Evolutionary conservation across 176 grass and related monocot genomes (phyloP), one percentile per base, ranked within the genome.

Genomic region (Otatea glauca): DNA sequence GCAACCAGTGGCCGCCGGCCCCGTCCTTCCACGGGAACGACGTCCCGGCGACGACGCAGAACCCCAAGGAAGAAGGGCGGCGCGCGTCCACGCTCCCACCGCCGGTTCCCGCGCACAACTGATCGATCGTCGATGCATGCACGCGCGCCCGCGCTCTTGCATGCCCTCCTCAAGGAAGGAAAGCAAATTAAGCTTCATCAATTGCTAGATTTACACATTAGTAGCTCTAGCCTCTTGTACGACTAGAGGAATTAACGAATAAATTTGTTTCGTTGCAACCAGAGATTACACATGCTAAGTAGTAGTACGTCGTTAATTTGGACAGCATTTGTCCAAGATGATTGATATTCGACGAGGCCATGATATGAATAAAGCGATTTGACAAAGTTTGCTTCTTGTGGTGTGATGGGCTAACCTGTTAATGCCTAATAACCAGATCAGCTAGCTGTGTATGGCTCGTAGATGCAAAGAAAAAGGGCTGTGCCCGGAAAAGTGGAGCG

Each of bases 21-120:
- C 16, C 66, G 0, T 79, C 77, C 16, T 54, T 85, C 72, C 65
- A 90, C 72, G 27, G 44, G 4, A 29, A 15, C 11, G 74, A 35
- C 65, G 25, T 38, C 27, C 54, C 75, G 1, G 6, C 65, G 65
- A 25, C 65, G 39, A 41, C 61, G 47, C 15, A 43, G 35, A 34
- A 15, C 16, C 10, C 25, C 20, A 17, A 47, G 38, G 69, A 74
- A 44, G 80, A 83, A 49, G n/a, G 23, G n/a, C 12, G n/a, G n/a
- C 60, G 44, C 25, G 17, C 25, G 13, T 79, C 60, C 47, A 65
- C 16, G 45, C 61, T 65, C 17, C 42, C 77, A 3, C 60, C 77
- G 9, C 76, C 41, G 42, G 42, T 65, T 65, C 60, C 76, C 71
- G 39, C 17, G 68, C 68, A 34, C 39, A 72, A 73, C 45, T 79